phyloP scores from a whole-genome alignment of 495 filamentous ascomycete genomes.

The Aspergillus asperescens region DNA sequence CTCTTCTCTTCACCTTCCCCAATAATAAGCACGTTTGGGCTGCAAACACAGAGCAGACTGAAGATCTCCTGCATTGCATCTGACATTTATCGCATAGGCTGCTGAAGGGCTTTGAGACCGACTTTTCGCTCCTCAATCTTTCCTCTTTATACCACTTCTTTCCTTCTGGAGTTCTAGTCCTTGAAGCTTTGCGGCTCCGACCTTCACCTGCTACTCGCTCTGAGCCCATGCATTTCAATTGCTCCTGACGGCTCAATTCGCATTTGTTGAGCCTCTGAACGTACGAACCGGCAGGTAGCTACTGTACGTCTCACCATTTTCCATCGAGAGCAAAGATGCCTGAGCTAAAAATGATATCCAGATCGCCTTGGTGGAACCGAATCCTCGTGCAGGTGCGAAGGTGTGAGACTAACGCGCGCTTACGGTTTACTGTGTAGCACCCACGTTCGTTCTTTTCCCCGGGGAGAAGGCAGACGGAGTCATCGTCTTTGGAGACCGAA shows the following conservation, averaged over 20 bases:
- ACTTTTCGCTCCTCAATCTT: background rate
- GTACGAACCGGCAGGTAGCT: background rate
- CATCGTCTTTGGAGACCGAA: background rate
- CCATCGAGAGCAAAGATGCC: background rate
- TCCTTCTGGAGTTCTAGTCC: background rate
- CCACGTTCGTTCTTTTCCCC: constrained; percentile 3
- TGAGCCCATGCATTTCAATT: background rate
- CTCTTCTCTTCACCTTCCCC: constrained; percentile 5
- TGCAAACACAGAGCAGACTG: constrained; percentile 4
- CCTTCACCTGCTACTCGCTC: background rate
- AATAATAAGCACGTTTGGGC: constrained; percentile 13
- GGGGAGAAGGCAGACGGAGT: constrained; percentile 7
- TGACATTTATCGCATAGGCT: constrained; percentile 1
- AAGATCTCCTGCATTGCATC: constrained; percentile 10
- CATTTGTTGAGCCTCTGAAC: background rate
- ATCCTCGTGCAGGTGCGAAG: constrained; percentile 13
- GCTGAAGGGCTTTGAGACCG: background rate
- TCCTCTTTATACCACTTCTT: background rate
- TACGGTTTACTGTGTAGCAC: constrained; percentile 11
- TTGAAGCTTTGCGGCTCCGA: background rate
- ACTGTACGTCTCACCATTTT: background rate
- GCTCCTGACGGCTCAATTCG: background rate
- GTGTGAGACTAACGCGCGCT: constrained; percentile 18
- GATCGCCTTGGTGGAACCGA: constrained; percentile 14
- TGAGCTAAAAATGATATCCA: constrained; percentile 12